Evolutionary conservation across 805 yeast genomes (phyloP), one percentile per base, ranked within the genome.

Genomic region (Ogataea kodamae): DNA sequence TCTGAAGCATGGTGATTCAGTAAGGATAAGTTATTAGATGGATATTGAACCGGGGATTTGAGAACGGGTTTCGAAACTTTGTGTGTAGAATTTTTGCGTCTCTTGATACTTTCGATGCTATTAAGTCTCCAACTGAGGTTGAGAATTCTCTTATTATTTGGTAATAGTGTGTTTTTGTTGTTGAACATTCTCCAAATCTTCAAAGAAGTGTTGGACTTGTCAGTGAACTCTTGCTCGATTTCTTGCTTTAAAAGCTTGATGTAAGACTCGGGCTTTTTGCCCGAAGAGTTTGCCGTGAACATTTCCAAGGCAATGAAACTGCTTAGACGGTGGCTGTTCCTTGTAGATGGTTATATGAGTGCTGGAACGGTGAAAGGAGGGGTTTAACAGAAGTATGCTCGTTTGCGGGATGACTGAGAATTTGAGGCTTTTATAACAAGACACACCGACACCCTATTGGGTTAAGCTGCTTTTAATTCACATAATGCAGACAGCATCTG

Each of bases 41-140:
- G 33, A 9, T 33, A 28, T 9, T 44, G 27, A 5, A 18, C 15
- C 3, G 22, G 24, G 15, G 22, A 13, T 24, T 23, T 18, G 29
- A 11, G 33, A 6, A 17, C 21, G n/a, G 39, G 27, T 16, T 33
- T 34, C n/a, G 24, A 14, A 14, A 34, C 24, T 18, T 22, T 33
- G 32, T 18, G 15, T 10, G 22, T 14, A n/a, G 23, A 28, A 5
- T 33, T 34, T 21, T 35, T 45, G 18, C 40, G 37, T 36, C 42
- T 46, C 27, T 53, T 56, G 21, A 59, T 40, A 9, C 49, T 42
- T 30, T 48, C 53, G 18, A 59, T 45, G 30, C 61, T 54, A 38
- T 54, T 59, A 12, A 61, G 40, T 35, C 65, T 49, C 67, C 67
- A 61, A 2, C 63, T 51, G 13, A 61, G 40, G 35, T 61, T 60